phyloP scores from a whole-genome alignment of 2,329 filamentous ascomycete genomes.

The Aureobasidium zeae region DNA sequence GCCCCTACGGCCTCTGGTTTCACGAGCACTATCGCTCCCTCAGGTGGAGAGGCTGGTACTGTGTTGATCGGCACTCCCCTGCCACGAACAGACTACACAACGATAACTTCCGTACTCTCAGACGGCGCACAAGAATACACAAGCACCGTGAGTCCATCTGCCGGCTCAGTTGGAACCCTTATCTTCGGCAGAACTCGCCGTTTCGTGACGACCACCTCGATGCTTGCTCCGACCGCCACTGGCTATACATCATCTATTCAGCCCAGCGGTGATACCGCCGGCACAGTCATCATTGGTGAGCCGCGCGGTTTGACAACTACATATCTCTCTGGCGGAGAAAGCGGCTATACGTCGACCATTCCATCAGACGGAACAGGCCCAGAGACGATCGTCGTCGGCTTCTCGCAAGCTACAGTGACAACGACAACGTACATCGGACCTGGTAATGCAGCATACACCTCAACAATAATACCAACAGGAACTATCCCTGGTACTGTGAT shows the following conservation, averaged over 20 bases:
- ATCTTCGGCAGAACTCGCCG: background rate
- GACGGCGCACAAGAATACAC: background rate
- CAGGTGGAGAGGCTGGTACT: background rate
- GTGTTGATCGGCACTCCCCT: background rate
- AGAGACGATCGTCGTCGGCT: background rate
- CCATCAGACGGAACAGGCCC: background rate
- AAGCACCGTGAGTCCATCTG: background rate
- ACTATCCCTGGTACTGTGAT: slow-evolving; percentile 2
- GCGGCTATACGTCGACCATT: background rate
- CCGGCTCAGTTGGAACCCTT: background rate
- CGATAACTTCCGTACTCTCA: background rate
- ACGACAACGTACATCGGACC: background rate
- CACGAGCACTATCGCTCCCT: background rate
- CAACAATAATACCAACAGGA: background rate
- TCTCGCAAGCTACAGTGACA: background rate
- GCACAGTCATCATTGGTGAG: background rate
- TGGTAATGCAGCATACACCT: background rate
- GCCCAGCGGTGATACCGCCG: background rate
- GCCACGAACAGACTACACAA: background rate
- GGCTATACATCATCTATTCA: background rate
- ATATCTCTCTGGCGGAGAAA: background rate
- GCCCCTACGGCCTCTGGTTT: background rate
- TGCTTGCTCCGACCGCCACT: background rate
- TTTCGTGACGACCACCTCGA: slow-evolving; percentile 1
- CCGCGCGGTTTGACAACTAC: background rate